These are phyloP conservation scores for Penstemon davidsonii DNA, from an alignment of 257 asterid species.

Conservation along the genomic window DNA sequence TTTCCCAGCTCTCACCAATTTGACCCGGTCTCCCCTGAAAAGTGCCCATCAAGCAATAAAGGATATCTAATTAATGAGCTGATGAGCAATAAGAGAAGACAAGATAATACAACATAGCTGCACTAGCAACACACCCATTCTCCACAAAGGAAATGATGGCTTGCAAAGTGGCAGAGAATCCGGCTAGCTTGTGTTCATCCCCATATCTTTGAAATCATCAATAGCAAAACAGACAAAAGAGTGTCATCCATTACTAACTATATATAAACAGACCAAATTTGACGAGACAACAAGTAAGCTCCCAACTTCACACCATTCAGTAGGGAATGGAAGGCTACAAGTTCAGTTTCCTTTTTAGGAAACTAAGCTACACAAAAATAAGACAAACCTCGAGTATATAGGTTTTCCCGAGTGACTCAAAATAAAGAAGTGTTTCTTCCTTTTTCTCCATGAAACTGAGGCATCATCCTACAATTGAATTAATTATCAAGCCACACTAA, in stretches of 20 bases:
- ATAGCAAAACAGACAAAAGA: conserved; percentile 21
- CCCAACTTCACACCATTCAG: background rate
- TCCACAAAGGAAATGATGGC: conserved; percentile 98
- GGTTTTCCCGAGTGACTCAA: conserved; percentile 98
- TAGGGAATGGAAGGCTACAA: background rate
- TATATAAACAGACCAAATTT: conserved; percentile 5
- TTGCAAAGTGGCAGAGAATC: conserved; percentile 97
- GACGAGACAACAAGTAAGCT: conserved; percentile 8
- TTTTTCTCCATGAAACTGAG: conserved; percentile 93
- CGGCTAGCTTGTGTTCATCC: conserved; percentile 97
- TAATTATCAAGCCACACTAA: conserved; percentile 18
- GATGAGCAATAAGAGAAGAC: conserved; percentile 13
- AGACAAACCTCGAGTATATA: conserved; percentile 80
- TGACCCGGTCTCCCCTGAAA: conserved; percentile 88
- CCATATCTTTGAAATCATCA: conserved; percentile 66
- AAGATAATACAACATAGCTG: conserved; percentile 25
- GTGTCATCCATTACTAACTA: conserved; percentile 11
- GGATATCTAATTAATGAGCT: conserved; percentile 25
- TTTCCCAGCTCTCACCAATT: conserved; percentile 90
- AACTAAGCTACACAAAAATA: background rate
- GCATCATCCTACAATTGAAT: conserved; percentile 75
- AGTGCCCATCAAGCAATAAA: conserved; percentile 24
- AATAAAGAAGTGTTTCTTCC: conserved; percentile 93
- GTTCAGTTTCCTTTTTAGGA: conserved; percentile 3
- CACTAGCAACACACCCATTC: conserved; percentile 63